Base-by-base conservation (phyloP, 228 moss, liverwort and hornwort species). In the Sphagnum magellanicum region DNA sequence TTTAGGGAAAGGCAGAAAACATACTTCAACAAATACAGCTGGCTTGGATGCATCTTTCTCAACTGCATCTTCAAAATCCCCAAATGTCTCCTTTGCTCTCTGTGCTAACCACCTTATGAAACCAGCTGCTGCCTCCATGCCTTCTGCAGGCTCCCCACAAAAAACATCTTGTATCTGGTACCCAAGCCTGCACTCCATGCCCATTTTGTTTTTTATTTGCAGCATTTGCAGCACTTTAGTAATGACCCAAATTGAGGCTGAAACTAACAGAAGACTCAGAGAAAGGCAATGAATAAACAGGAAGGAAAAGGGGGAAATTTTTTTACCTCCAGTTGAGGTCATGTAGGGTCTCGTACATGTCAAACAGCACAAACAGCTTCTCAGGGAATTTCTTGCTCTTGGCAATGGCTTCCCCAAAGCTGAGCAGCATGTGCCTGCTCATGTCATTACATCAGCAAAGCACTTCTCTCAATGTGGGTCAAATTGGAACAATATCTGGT, bases 1-100 rank as follows among this genome's bases (percentile, higher is more conserved):
- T 15, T 59, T 11, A 15, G 2, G 59, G 12, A 59, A 11, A 59
- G 11, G 59, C 12, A 59, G 65, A 32, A 32, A n/a, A 84, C 94
- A 79, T 89, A 93, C 93, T 93, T 89, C 49, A 93, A 75, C 69
- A 93, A 32, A 32, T 32, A 84, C 78, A 51, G 78, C 68, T 50
- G 81, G 78, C 76, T 81, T 84, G 50, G 84, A 80, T 52, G 84
- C 84, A 69, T 84, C 84, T 72, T 84, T 84, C 68, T 84, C 84
- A 50, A 84, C 84, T 50, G 84, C 84, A 9, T 84, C 84, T 49
- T 84, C 81, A 71, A 84, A 84, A 66, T 84, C 84, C 6, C 81
- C 81, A 51, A 81, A 84, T 10, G 84, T 84, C 10, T 81, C 84
- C 53, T 68, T 75, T 4, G 84, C 81, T 48, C 77, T 78, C 59